These are phyloP conservation scores for Starmerella scarabaei DNA, from an alignment of 805 yeast genomes.

Conservation along the genomic window DNA sequence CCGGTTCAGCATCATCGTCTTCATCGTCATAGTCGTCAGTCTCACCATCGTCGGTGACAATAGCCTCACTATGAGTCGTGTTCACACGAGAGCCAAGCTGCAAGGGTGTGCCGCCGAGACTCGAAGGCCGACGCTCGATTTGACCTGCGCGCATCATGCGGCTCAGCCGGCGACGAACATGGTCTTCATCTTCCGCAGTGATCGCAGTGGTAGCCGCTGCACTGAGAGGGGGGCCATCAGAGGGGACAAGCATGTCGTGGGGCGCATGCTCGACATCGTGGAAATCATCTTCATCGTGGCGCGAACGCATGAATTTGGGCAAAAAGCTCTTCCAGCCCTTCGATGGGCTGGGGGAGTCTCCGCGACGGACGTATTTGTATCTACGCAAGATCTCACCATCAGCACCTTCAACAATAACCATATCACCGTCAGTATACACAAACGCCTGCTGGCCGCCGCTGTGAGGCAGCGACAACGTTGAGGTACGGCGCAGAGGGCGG, in stretches of 20 bases:
- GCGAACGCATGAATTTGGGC: neutral
- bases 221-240: slow-evolving; percentile 11
- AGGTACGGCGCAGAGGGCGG: slow-evolving; percentile 1
- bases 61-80: slow-evolving; percentile 8
- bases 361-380: slow-evolving; percentile 56
- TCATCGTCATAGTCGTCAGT: slow-evolving; percentile 21
- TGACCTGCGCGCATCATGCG: slow-evolving; percentile 11
- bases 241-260: slow-evolving; percentile 21
- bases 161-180: slow-evolving; percentile 14
- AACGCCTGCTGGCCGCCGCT: slow-evolving; percentile 17
- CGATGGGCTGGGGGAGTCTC: slow-evolving; percentile 7
- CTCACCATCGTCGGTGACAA: slow-evolving; percentile 22
- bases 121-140: slow-evolving; percentile 13
- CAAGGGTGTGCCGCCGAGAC: neutral
- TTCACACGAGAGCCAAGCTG: slow-evolving; percentile 1
- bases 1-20: slow-evolving; percentile 31
- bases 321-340: neutral
- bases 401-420: slow-evolving; percentile 71
- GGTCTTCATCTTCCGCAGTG: slow-evolving; percentile 20
- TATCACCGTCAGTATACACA: slow-evolving; percentile 71
- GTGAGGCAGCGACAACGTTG: slow-evolving; percentile 9
- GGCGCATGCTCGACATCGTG: slow-evolving; percentile 21
- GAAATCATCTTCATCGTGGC: slow-evolving; percentile 3
- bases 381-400: slow-evolving; percentile 87
- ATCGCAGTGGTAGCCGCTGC: slow-evolving; percentile 8